Base-by-base conservation (phyloP, 2,329 filamentous ascomycete species). In the Fusarium nanum region DNA sequence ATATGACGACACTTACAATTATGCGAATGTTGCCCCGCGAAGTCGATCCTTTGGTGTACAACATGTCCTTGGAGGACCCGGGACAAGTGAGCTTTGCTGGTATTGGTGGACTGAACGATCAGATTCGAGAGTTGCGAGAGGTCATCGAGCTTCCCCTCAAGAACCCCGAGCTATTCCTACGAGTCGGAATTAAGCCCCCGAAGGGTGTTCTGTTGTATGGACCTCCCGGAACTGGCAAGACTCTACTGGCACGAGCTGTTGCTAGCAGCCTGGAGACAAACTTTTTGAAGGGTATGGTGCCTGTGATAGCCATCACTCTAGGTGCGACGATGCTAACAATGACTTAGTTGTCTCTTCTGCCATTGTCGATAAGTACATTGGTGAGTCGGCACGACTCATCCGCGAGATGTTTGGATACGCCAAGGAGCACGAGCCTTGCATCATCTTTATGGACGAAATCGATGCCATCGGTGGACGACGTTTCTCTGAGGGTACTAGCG, bases 361-460 rank as follows among this genome's bases (percentile, higher is more conserved):
- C 28, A 99, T 99, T 77, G 96, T 99, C 69, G 97, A 99, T 86
- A 99, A 99, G 82, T 99, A 99, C 79, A 99, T 99, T 71, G 96
- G 96, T 81, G 96, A 99, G 83, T 99, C 96, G 13, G 96, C 96
- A 40, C 92, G 97, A 73, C 86, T 99, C 72, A 99, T 99, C 77
- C 91, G 96, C 80, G 96, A 99, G 82, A 99, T 99, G 97, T 99
- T 99, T 78, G 97, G 96, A 62, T 99, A 99, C 78, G 96, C 97
- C 76, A 98, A 98, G 83, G 97, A 99, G 81, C 96, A 99, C 81
- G 96, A 99, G 82, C 96, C 96, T 41, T 99, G 96, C 81, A 99
- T 99, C 81, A 99, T 99, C 83, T 99, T 99, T 88, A 99, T 99
- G 96, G 97, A 99, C 86, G 96, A 99, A 83, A 99, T 99, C 78